Conservation (phyloP, 352 stramenopile species). For the Bremia lactucae region DNA sequence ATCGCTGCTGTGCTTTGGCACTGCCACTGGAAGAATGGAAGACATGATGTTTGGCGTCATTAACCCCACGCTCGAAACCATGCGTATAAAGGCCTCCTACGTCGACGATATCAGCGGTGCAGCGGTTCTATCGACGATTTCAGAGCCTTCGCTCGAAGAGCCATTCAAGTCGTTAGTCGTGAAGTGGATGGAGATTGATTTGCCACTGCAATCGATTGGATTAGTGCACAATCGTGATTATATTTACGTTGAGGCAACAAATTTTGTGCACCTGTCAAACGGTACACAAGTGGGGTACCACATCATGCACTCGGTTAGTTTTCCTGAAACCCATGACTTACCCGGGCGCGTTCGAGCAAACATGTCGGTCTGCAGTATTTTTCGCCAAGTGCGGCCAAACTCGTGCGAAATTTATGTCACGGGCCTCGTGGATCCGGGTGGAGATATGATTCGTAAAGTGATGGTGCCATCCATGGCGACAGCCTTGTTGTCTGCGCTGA, state of each 20-base stretch:
- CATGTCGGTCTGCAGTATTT: constrained; percentile 31
- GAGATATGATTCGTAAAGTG: constrained; percentile 27
- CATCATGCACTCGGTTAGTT: constrained; percentile 31
- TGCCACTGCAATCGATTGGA: constrained; percentile 14
- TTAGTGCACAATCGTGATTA: constrained; percentile 36
- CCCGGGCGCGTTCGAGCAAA: constrained; percentile 25
- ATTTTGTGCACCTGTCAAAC: constrained; percentile 20
- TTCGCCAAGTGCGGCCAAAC: constrained; percentile 18
- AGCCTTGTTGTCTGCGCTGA: constrained; percentile 21
- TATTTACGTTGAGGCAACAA: constrained; percentile 35
- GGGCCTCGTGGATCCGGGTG: constrained; percentile 22
- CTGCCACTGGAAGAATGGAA: constrained; percentile 27
- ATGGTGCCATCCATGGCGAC: constrained; percentile 23
- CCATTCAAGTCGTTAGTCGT: constrained; percentile 45
- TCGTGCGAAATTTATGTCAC: constrained; percentile 28
- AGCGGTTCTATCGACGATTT: constrained; percentile 28
- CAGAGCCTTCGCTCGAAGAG: constrained; percentile 25
- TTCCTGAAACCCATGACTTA: constrained; percentile 26
- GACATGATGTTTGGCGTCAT: constrained; percentile 48
- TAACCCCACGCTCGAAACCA: constrained; percentile 31
- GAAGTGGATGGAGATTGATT: constrained; percentile 40
- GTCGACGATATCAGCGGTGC: constrained; percentile 35
- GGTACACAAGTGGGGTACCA: constrained; percentile 31
- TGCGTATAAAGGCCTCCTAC: constrained; percentile 43
- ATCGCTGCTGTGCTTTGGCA: constrained; percentile 23